A percentile compares a stretch with the other conserved stretches of the same genome.
phyloP scores from a whole-genome alignment of 2,329 filamentous ascomycete genomes.

The Penicillium sp. region DNA sequence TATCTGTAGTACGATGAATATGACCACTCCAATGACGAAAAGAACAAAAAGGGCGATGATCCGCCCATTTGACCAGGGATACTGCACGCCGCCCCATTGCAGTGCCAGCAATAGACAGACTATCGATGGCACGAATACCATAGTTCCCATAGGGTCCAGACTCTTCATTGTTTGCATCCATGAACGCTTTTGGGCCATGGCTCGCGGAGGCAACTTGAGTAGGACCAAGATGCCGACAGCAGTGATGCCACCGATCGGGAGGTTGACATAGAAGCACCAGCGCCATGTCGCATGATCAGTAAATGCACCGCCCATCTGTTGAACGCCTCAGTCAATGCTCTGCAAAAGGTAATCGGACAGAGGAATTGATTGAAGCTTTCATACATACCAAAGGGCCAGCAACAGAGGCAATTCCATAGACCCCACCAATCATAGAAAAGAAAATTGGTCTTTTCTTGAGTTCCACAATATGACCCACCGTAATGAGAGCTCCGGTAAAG shows the following conservation, averaged over 20 bases:
- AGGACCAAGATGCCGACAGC: not conserved
- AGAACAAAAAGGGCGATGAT: not conserved
- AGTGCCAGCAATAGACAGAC: not conserved
- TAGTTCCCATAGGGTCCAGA: not conserved
- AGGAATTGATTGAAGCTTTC: not conserved
- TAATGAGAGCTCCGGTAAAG: constrained; percentile 31
- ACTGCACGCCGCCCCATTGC: not conserved
- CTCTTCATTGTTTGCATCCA: not conserved
- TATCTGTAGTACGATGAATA: not conserved
- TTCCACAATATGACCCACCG: constrained; percentile 34
- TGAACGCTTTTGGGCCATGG: not conserved
- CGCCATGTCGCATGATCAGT: constrained; percentile 23
- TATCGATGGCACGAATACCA: not conserved
- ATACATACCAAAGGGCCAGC: not conserved
- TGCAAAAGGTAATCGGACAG: not conserved
- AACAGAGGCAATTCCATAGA: not conserved
- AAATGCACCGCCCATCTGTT: constrained; percentile 36
- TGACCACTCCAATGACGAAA: not conserved
- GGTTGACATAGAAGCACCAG: constrained; percentile 53
- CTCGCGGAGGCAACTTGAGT: not conserved
- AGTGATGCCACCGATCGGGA: constrained; percentile 44
- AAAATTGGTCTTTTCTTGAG: constrained; percentile 32
- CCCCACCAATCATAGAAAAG: constrained; percentile 7
- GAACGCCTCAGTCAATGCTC: not conserved
- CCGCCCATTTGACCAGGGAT: not conserved